phyloP scores from a whole-genome alignment of 345 rosid genomes.

The Orychophragmus violaceus region DNA sequence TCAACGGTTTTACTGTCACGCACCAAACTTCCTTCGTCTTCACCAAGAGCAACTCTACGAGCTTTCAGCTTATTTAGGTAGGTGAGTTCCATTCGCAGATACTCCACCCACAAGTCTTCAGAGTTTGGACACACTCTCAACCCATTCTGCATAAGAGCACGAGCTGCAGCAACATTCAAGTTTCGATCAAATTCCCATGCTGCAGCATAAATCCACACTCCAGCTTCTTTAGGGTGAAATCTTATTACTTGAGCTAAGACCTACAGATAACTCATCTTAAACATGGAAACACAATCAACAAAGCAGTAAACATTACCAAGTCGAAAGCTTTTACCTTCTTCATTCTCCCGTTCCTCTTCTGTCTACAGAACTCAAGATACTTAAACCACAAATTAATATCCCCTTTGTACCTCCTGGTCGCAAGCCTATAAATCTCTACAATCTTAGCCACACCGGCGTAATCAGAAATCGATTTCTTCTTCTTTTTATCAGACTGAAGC shows the following conservation, averaged over 20 bases:
- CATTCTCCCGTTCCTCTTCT: constrained; percentile 76
- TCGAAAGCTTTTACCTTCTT: constrained; percentile 50
- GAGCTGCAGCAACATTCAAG: constrained; percentile 72
- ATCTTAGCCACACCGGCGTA: constrained; percentile 61
- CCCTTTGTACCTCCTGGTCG: constrained; percentile 72
- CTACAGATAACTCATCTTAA: constrained; percentile 27
- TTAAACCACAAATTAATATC: constrained; percentile 82
- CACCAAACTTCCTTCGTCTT: constrained; percentile 56
- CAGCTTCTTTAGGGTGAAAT: constrained; percentile 79
- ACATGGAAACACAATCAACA: not conserved
- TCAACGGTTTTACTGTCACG: constrained; percentile 30
- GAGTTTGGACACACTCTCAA: constrained; percentile 72
- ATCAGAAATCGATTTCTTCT: constrained; percentile 58
- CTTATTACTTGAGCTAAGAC: constrained; percentile 73
- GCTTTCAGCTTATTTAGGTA: constrained; percentile 81
- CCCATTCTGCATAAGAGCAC: constrained; percentile 88
- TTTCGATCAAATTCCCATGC: constrained; percentile 93
- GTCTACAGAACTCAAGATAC: constrained; percentile 74
- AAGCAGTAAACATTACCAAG: not conserved
- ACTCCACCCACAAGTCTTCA: constrained; percentile 89
- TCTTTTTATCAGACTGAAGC: constrained; percentile 35
- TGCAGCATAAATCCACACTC: constrained; percentile 93
- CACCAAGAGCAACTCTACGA: constrained; percentile 75
- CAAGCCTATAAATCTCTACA: constrained; percentile 61
- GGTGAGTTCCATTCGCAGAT: constrained; percentile 85